Conservation (phyloP, 352 stramenopile species). For the Albugo laibachii region DNA sequence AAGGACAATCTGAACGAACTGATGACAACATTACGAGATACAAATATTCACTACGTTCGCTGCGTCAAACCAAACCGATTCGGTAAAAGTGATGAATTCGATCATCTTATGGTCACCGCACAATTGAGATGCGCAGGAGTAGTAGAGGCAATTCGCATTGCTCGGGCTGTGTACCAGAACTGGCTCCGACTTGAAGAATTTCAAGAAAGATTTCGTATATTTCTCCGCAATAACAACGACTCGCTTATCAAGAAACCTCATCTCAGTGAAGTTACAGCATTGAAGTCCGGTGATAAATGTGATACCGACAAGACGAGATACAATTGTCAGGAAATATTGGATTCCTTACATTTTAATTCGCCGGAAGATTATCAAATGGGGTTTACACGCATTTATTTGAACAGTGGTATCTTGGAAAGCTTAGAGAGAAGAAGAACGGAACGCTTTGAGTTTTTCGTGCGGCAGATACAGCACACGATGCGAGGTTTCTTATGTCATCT, state of each 20-base stretch:
- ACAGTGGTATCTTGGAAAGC: slow-evolving; percentile 51
- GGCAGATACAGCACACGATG: slow-evolving; percentile 54
- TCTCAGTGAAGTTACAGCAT: too few species aligned
- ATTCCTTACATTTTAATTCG: slow-evolving; percentile 32
- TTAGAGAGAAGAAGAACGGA: slow-evolving; percentile 50
- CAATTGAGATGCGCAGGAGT: slow-evolving; percentile 96
- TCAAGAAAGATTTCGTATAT: slow-evolving; percentile 64
- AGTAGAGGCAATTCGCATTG: slow-evolving; percentile 96
- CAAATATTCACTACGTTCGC: slow-evolving; percentile 95
- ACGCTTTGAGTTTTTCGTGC: slow-evolving; percentile 32
- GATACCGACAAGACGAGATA: slow-evolving; percentile 6
- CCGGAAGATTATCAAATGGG: slow-evolving; percentile 64
- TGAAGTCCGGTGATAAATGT: too few species aligned
- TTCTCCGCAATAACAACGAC: slow-evolving; percentile 16
- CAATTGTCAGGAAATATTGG: slow-evolving; percentile 32
- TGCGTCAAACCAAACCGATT: slow-evolving; percentile 98
- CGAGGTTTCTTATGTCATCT: slow-evolving; percentile 35
- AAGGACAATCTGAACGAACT: slow-evolving; percentile 85
- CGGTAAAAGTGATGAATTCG: slow-evolving; percentile 77
- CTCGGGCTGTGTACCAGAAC: slow-evolving; percentile 93
- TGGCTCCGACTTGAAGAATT: slow-evolving; percentile 79
- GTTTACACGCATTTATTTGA: slow-evolving; percentile 61
- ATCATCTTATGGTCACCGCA: slow-evolving; percentile 84
- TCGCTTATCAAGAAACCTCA: neutral
- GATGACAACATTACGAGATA: slow-evolving; percentile 86